phyloP scores from a whole-genome alignment of 208 protist genomes.

The Trypanosoma theileri region DNA sequence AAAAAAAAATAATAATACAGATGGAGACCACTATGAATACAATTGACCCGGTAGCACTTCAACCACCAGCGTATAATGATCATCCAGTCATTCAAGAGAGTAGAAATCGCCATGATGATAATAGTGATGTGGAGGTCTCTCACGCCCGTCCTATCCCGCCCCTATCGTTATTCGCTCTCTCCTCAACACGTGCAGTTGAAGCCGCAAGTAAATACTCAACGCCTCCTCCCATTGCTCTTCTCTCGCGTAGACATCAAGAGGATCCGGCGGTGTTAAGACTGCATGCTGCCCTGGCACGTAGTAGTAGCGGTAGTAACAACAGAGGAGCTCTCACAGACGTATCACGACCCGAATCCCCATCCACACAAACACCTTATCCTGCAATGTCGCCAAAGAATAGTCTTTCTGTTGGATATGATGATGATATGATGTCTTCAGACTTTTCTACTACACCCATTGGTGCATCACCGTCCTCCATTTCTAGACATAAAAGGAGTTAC shows the following conservation, averaged over 20 bases:
- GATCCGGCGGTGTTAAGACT: constrained; percentile 6
- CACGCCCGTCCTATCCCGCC: too few species aligned
- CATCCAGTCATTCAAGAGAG: too few species aligned
- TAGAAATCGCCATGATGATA: too few species aligned
- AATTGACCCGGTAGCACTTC: too few species aligned
- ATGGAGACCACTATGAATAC: too few species aligned
- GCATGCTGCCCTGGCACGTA: background rate
- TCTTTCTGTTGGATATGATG: constrained; percentile 23
- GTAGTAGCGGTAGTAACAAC: background rate
- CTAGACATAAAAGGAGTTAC: background rate
- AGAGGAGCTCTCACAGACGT: background rate
- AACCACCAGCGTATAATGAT: too few species aligned
- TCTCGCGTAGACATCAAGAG: background rate
- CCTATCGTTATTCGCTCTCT: background rate
- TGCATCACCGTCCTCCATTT: background rate
- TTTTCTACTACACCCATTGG: constrained; percentile 3
- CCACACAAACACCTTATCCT: background rate
- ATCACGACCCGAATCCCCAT: background rate
- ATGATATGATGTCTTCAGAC: constrained; percentile 9
- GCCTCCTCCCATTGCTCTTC: constrained; percentile 2
- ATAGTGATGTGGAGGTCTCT: too few species aligned
- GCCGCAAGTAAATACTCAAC: background rate
- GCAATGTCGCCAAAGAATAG: background rate
- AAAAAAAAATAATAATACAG: too few species aligned
- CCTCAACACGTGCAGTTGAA: background rate